A percentile compares a stretch with the other conserved stretches of the same genome.
Conservation (phyloP, 345 rosid genomes). For the Leavenworthia alabamica region DNA sequence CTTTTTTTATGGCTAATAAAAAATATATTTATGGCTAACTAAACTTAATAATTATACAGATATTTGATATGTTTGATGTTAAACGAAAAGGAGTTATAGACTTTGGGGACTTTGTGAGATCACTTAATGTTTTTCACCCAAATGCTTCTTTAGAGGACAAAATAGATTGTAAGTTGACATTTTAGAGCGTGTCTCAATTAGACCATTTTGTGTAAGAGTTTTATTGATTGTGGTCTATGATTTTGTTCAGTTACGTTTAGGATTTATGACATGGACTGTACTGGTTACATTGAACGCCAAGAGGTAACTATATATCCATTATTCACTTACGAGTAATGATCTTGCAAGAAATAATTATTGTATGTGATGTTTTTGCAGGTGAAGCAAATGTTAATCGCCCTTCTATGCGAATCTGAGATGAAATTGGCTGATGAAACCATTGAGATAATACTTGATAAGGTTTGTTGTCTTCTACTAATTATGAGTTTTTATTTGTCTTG, state of each 20-base stretch:
- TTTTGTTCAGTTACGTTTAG: constrained; percentile 74
- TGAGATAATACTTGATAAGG: constrained; percentile 93
- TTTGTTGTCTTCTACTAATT: constrained; percentile 10
- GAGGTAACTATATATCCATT: constrained; percentile 44
- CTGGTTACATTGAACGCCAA: constrained; percentile 93
- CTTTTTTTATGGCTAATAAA: neutral
- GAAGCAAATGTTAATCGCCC: constrained; percentile 96
- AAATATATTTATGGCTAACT: neutral
- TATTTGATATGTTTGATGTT: constrained; percentile 88
- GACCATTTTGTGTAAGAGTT: neutral
- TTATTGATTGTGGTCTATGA: neutral
- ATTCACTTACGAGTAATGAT: neutral
- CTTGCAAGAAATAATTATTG: neutral
- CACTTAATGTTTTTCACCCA: constrained; percentile 89
- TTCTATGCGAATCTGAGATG: constrained; percentile 93
- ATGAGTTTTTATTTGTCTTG: neutral
- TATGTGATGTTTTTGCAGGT: constrained; percentile 49
- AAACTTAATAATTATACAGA: constrained; percentile 38
- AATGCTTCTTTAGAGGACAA: constrained; percentile 74
- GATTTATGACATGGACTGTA: constrained; percentile 83
- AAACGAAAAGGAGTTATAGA: constrained; percentile 88
- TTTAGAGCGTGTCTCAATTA: neutral
- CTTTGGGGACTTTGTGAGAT: constrained; percentile 88
- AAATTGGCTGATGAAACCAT: constrained; percentile 94
- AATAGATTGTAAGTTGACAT: constrained; percentile 65